phyloP scores from a whole-genome alignment of 2,329 filamentous ascomycete species.

The Fusarium pilosicola region DNA sequence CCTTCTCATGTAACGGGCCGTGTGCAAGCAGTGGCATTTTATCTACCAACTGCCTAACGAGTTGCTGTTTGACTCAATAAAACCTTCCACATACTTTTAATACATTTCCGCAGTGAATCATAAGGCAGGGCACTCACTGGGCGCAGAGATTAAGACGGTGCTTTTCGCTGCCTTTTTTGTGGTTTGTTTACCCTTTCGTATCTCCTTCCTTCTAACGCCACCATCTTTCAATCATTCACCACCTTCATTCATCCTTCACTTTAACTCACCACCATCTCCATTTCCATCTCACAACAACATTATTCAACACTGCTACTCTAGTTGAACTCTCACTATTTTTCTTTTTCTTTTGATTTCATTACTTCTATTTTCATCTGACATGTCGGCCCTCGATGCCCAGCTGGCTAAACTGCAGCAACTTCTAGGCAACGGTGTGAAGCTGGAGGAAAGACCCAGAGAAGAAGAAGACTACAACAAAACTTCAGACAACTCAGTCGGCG shows the following conservation, averaged over 20 bases:
- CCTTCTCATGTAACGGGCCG: neutral
- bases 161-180: constrained; percentile 2
- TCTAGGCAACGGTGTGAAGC: constrained; percentile 34
- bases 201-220: neutral
- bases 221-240: neutral
- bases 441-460: constrained; percentile 16
- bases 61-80: neutral
- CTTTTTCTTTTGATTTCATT: neutral
- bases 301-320: neutral
- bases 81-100: neutral
- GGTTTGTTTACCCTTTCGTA: neutral
- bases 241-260: neutral
- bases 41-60: constrained; percentile 1
- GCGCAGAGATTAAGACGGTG: neutral
- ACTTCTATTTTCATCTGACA: neutral
- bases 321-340: neutral
- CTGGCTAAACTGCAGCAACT: constrained; percentile 36
- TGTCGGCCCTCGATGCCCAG: constrained; percentile 34
- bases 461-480: neutral
- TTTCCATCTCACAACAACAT: neutral
- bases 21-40: neutral
- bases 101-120: constrained; percentile 12
- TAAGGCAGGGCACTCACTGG: neutral
- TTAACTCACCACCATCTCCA: neutral
- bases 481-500: neutral